Evolutionary conservation across 768 basidiomycete genomes (phyloP).

Genomic region (Lentinula boryana): DNA sequence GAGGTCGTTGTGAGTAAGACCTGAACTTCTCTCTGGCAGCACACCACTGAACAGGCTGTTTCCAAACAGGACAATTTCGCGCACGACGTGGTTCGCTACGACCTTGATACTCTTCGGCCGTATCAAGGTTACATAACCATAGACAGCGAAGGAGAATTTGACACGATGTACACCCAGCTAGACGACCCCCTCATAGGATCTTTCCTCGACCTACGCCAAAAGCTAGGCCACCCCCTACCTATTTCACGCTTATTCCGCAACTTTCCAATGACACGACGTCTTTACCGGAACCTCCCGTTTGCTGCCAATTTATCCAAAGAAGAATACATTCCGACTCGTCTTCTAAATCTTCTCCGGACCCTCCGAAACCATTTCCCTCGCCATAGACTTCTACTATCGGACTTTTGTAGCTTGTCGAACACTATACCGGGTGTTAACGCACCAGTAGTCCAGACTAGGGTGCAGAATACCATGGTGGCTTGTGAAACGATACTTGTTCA

Average conservation of each 20-base stretch:
- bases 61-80: conserved; percentile 83
- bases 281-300: conserved; percentile 76
- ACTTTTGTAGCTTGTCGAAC: conserved; percentile 87
- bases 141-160: conserved; percentile 76
- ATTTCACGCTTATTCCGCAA: conserved; percentile 49
- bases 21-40: not conserved
- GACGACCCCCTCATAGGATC: conserved; percentile 80
- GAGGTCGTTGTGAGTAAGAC: conserved; percentile 79
- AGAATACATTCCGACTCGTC: conserved; percentile 91
- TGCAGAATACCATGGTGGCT: conserved; percentile 79
- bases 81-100: conserved; percentile 92
- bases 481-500: conserved; percentile 87
- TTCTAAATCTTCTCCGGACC: conserved; percentile 77
- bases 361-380: conserved; percentile 82
- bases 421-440: conserved; percentile 70
- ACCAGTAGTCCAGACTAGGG: conserved; percentile 94
- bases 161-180: conserved; percentile 75
- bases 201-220: conserved; percentile 65
- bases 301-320: conserved; percentile 82
- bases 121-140: conserved; percentile 81
- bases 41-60: not conserved
- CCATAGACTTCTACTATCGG: conserved; percentile 90
- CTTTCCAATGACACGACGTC: conserved; percentile 50
- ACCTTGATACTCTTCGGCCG: conserved; percentile 71
- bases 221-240: conserved; percentile 51